Evolutionary conservation across 2,329 filamentous ascomycete species (phyloP).

Genomic region (Phaeosphaeriaceae sp.): DNA sequence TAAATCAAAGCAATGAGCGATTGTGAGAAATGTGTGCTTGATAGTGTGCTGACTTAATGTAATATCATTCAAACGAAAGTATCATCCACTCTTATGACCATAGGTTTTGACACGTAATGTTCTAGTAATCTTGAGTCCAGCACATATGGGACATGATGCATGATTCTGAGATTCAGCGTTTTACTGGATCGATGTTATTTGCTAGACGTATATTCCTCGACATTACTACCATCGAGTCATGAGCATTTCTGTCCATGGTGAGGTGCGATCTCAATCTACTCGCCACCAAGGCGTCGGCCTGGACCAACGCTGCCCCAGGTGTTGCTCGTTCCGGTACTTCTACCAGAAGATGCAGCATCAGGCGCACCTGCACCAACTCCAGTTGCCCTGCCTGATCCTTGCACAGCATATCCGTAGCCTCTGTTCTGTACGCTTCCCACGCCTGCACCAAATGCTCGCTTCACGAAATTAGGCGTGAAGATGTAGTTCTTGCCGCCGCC

Average conservation of each 20-base stretch:
- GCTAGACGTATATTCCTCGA: not conserved
- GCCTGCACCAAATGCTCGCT: constrained; percentile 66
- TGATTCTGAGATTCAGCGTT: too few species aligned
- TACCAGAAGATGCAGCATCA: constrained; percentile 24
- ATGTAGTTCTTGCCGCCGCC: constrained; percentile 82
- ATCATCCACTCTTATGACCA: too few species aligned
- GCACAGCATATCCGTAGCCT: constrained; percentile 68
- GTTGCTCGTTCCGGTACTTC: constrained; percentile 35
- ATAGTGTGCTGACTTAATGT: too few species aligned
- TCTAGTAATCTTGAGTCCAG: too few species aligned
- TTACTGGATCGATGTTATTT: too few species aligned
- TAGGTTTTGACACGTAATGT: too few species aligned
- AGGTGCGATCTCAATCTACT: constrained; percentile 4
- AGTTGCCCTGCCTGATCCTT: constrained; percentile 34
- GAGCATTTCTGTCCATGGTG: not conserved
- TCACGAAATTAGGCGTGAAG: constrained; percentile 75
- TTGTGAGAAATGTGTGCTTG: too few species aligned
- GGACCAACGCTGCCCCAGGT: constrained; percentile 36
- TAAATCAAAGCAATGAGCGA: not conserved
- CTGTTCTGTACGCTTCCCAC: constrained; percentile 56
- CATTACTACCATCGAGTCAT: not conserved
- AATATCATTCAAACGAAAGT: too few species aligned
- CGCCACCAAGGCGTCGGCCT: constrained; percentile 40
- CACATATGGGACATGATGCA: too few species aligned
- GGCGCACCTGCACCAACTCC: constrained; percentile 15